Evolutionary conservation across 768 basidiomycete genomes (phyloP).

Genomic region (Daedaleopsis nitida): DNA sequence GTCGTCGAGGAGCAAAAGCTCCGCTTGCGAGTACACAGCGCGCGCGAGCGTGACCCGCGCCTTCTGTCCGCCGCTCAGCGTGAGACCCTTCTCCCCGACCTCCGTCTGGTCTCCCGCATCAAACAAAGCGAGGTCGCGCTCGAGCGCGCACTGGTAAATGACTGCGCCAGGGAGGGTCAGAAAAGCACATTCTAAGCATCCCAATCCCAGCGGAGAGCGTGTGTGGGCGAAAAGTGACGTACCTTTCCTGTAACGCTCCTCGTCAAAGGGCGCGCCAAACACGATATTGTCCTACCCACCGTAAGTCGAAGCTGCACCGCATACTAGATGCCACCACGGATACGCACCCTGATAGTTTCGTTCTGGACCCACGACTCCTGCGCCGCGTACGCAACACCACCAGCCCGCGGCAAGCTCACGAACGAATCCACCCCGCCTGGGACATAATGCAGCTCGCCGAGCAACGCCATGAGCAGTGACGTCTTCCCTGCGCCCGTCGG

Average conservation of each 20-base stretch:
- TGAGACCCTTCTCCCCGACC: conserved; percentile 49
- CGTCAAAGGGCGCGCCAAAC: conserved; percentile 49
- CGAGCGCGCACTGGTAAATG: conserved; percentile 38
- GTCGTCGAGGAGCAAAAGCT: conserved; percentile 72
- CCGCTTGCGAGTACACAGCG: conserved; percentile 58
- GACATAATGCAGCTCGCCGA: conserved; percentile 61
- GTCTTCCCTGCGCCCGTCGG: conserved; percentile 65
- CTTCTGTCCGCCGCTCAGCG: conserved; percentile 50
- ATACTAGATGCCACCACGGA: neutral
- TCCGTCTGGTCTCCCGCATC: conserved; percentile 38
- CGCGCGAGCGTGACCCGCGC: conserved; percentile 60
- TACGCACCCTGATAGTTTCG: conserved; percentile 63
- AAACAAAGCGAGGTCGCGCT: conserved; percentile 34
- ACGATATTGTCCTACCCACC: conserved; percentile 47
- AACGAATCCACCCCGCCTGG: conserved; percentile 56
- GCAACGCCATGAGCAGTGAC: conserved; percentile 63
- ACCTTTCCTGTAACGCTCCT: conserved; percentile 47
- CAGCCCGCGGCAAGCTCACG: conserved; percentile 69
- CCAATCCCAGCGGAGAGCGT: neutral
- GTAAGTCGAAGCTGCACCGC: neutral
- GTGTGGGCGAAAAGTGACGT: neutral
- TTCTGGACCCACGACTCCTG: conserved; percentile 89
- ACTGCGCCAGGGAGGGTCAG: conserved; percentile 24
- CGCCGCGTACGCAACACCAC: conserved; percentile 77
- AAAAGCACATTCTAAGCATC: too few species aligned